A percentile compares a stretch with the other conserved stretches of the same genome.
These are phyloP conservation scores for Hypholoma fasciculare DNA, from an alignment of 768 basidiomycete genomes.

Conservation along the genomic window DNA sequence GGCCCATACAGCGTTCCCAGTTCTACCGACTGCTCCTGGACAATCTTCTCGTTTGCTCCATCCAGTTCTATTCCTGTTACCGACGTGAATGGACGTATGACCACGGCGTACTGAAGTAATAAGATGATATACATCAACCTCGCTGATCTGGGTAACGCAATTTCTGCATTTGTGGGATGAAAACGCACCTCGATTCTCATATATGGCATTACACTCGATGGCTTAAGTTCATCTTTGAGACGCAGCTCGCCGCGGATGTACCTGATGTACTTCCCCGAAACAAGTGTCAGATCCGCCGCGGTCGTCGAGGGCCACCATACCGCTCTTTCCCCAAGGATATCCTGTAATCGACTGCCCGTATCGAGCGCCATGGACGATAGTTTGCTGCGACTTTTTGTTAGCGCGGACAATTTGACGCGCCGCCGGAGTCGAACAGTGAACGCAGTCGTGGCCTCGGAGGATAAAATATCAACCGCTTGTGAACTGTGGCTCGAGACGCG, in stretches of 20 bases:
- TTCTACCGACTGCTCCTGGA: neutral
- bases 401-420: neutral
- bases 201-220: neutral
- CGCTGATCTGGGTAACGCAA: no score
- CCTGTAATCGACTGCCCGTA: neutral
- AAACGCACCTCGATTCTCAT: neutral
- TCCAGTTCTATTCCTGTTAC: neutral
- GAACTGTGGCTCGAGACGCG: neutral
- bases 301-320: neutral
- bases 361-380: neutral
- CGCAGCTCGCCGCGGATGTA: neutral
- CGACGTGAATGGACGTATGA: neutral
- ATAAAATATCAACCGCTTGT: neutral
- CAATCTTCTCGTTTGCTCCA: neutral
- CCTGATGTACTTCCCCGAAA: neutral
- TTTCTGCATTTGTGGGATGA: neutral
- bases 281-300: neutral
- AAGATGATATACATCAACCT: neutral
- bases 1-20: neutral
- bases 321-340: neutral
- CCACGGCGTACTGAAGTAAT: neutral
- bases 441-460: neutral
- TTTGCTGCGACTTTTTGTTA: neutral
- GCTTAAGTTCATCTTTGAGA: neutral
- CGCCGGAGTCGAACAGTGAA: neutral